Conservation (phyloP, 1,284 basidiomycete species). For the Hymenochaete sp. region DNA sequence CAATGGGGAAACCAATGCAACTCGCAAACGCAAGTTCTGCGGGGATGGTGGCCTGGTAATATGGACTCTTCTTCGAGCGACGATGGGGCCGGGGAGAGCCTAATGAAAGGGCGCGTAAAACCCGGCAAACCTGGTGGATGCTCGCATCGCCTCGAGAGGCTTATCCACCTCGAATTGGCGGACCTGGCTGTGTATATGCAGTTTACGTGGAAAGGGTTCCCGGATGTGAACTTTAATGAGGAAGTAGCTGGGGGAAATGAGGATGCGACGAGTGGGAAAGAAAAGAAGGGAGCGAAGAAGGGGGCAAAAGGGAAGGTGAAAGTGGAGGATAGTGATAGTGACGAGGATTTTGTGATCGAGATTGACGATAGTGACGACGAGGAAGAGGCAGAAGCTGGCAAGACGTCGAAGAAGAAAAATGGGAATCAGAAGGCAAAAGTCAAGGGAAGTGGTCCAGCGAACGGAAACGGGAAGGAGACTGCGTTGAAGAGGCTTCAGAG, state of each 20-base stretch:
- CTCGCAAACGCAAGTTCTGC: slow-evolving; percentile 41
- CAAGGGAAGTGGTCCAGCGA: too few relatives aligned
- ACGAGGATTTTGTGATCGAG: too few relatives aligned
- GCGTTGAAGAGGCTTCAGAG: background rate
- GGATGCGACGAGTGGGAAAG: background rate
- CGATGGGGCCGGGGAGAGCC: slow-evolving; percentile 24
- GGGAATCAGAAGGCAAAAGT: too few relatives aligned
- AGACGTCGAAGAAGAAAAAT: too few relatives aligned
- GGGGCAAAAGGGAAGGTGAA: too few relatives aligned
- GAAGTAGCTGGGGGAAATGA: slow-evolving; percentile 16
- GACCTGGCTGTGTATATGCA: slow-evolving; percentile 52
- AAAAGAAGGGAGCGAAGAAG: too few relatives aligned
- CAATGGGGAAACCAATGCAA: slow-evolving; percentile 66
- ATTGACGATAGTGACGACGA: too few relatives aligned
- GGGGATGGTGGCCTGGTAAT: slow-evolving; percentile 43
- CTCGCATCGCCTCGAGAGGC: slow-evolving; percentile 47
- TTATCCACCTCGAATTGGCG: slow-evolving; percentile 67
- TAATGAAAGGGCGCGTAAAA: slow-evolving; percentile 39
- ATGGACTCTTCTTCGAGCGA: too few relatives aligned
- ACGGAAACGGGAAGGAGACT: too few relatives aligned
- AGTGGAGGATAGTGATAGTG: too few relatives aligned
- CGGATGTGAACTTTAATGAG: slow-evolving; percentile 25
- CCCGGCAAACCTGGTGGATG: slow-evolving; percentile 44
- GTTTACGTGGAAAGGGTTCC: slow-evolving; percentile 48
- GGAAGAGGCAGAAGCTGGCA: too few relatives aligned